Conservation (phyloP, 1,284 basidiomycete genomes). For the Sanghuangporus weigelae region DNA sequence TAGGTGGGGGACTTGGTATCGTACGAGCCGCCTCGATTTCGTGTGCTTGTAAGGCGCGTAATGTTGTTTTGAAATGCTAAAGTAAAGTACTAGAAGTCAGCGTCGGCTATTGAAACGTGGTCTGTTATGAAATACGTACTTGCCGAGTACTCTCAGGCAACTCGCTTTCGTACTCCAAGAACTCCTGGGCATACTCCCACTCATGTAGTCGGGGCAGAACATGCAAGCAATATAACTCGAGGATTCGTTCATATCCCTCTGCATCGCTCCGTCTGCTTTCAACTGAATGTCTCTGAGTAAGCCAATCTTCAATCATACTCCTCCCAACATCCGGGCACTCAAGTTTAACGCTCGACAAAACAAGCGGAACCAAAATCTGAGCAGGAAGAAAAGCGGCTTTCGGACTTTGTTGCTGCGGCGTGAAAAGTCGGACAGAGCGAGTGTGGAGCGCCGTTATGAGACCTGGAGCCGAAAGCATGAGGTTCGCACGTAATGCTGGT, state of each 20-base stretch:
- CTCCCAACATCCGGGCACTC: conserved; percentile 55
- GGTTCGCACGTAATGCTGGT: conserved; percentile 41
- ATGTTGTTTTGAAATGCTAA: conserved; percentile 35
- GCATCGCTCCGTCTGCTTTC: conserved; percentile 29
- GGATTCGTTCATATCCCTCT: conserved; percentile 62
- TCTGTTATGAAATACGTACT: conserved; percentile 34
- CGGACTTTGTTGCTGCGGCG: conserved; percentile 36
- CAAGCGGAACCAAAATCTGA: conserved; percentile 61
- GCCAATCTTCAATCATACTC: conserved; percentile 70
- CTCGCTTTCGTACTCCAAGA: conserved; percentile 65
- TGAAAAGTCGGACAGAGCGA: conserved; percentile 63
- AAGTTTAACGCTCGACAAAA: conserved; percentile 63
- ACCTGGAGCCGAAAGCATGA: conserved; percentile 52
- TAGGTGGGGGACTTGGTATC: conserved; percentile 25
- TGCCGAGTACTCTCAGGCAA: conserved; percentile 43
- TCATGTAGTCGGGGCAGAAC: conserved; percentile 64
- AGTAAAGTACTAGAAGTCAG: background rate
- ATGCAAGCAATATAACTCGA: conserved; percentile 70
- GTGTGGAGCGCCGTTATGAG: conserved; percentile 52
- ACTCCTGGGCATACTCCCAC: conserved; percentile 74
- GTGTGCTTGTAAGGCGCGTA: conserved; percentile 31
- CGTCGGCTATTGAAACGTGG: too few relatives aligned
- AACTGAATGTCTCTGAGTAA: conserved; percentile 44
- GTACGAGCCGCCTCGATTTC: conserved; percentile 18
- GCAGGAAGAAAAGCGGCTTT: conserved; percentile 58